Evolutionary conservation across 331 rosid genomes (phyloP).

Genomic region (Erythrophleum ivorense): DNA sequence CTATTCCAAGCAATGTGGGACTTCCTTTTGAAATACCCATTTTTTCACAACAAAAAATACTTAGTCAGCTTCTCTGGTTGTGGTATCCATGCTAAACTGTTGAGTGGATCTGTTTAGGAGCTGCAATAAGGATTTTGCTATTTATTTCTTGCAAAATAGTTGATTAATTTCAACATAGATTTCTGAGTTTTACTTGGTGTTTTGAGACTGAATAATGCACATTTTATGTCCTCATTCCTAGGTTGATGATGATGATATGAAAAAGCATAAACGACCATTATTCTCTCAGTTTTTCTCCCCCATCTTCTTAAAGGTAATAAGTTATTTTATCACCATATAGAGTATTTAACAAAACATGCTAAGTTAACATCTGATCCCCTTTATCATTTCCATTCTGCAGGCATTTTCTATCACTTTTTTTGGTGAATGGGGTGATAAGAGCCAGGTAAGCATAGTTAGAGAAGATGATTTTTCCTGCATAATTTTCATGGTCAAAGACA

Average conservation of each 20-base stretch:
- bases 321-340: slow-evolving; percentile 21
- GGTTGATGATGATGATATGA: slow-evolving; percentile 78
- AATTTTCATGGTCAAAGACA: slow-evolving; percentile 15
- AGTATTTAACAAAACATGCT: slow-evolving; percentile 19
- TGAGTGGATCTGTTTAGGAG: neutral
- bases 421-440: slow-evolving; percentile 99
- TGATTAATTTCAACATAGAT: slow-evolving; percentile 22
- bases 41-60: no score
- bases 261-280: slow-evolving; percentile 65
- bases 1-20: no score
- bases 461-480: slow-evolving; percentile 18
- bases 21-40: no score
- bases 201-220: slow-evolving; percentile 14
- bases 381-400: slow-evolving; percentile 50
- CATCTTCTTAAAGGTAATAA: slow-evolving; percentile 69
- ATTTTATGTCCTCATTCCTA: slow-evolving; percentile 37
- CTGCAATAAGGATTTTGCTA: slow-evolving; percentile 5
- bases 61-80: neutral
- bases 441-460: slow-evolving; percentile 71
- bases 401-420: slow-evolving; percentile 94
- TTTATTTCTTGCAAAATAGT: slow-evolving; percentile 19
- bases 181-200: slow-evolving; percentile 10
- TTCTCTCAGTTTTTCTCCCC: slow-evolving; percentile 83
- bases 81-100: neutral
- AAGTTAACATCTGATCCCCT: slow-evolving; percentile 33